Evolutionary conservation across 2,329 filamentous ascomycete species (phyloP).

Genomic region (Colletotrichum endophyticum): DNA sequence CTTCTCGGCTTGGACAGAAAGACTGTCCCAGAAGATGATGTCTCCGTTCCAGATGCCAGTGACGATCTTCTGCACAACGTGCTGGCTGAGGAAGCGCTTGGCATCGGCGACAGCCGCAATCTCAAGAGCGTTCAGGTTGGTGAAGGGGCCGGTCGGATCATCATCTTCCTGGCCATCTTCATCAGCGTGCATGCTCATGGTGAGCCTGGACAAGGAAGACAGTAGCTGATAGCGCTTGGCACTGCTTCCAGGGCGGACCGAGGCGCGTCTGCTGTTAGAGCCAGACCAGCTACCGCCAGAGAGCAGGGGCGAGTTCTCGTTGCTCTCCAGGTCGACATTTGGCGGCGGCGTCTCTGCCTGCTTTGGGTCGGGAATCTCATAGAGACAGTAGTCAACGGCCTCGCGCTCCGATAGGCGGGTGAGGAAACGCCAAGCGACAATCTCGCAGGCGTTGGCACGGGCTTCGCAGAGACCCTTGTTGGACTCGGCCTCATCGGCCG

Average conservation of each 20-base stretch:
- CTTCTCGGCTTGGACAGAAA: conserved; percentile 77
- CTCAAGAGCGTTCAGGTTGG: conserved; percentile 83
- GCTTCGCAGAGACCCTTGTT: conserved; percentile 64
- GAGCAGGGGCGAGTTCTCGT: conserved; percentile 55
- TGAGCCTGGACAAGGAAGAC: conserved; percentile 61
- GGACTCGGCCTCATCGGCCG: conserved; percentile 65
- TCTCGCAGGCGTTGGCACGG: conserved; percentile 77
- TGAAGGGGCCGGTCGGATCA: conserved; percentile 74
- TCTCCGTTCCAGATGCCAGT: conserved; percentile 86
- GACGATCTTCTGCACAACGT: conserved; percentile 81
- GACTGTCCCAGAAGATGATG: conserved; percentile 83
- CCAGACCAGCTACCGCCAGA: conserved; percentile 31
- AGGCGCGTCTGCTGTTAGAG: conserved; percentile 22
- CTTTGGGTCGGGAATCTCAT: conserved; percentile 65
- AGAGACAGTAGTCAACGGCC: conserved; percentile 75
- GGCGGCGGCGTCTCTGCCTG: conserved; percentile 23
- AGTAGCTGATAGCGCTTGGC: conserved; percentile 54
- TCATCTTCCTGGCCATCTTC: conserved; percentile 50
- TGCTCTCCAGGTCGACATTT: conserved; percentile 45
- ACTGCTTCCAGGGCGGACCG: conserved; percentile 39
- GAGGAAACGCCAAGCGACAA: conserved; percentile 81
- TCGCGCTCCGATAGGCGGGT: conserved; percentile 74
- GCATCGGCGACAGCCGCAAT: conserved; percentile 82
- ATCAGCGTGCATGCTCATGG: conserved; percentile 47
- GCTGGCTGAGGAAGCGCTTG: conserved; percentile 84